Evolutionary conservation across 2,329 filamentous ascomycete species (phyloP), one percentile per base, ranked within the genome.

Genomic region (Aspergillus sojae): DNA sequence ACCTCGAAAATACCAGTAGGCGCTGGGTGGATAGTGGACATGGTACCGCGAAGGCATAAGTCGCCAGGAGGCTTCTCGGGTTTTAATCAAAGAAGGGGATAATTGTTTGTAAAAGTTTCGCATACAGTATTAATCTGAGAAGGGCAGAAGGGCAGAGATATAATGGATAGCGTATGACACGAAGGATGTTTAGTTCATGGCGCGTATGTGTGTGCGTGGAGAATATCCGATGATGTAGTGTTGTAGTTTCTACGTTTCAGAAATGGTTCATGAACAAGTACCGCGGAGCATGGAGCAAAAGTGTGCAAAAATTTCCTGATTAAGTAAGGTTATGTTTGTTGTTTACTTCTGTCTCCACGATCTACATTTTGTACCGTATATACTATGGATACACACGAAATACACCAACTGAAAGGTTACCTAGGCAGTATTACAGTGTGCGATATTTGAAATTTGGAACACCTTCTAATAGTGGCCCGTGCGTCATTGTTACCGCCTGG

Each of bases 11-110:
- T 62, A 52, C 65, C 70, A n/a, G 68, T 52, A n/a, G 68, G 64
- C 30, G 68, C 70, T 32, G 65, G 61, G 55, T 69, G 69, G 50
- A 72, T 62, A 50, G 65, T 62, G 26, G 74, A 72, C 75, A 77
- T 77, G 36, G 52, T 63, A 59, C 54, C 11, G 14, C 14, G n/a
- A 21, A 62, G 19, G 11, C n/a, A 4, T 30, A 34, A 34, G 7
- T 21, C 19, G 5, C 48, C 7, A 52, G 48, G 5, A 52, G 48
- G 26, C 9, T n/a, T 30, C 28, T n/a, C 16, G 19, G 28, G 28
- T 34, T 32, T 52, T 23, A 21, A 5, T 32, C n/a, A 43, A 36
- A 36, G 34, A 36, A 41, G 41, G 16, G 26, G 19, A n/a, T 41
- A 41, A 4, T 52, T 7, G 28, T 32, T 52, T 10, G 26, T 19